A percentile compares a stretch with the other conserved stretches of the same genome.
Evolutionary conservation across 2,329 filamentous ascomycete genomes (phyloP).

Genomic region (Beauveria sp.): DNA sequence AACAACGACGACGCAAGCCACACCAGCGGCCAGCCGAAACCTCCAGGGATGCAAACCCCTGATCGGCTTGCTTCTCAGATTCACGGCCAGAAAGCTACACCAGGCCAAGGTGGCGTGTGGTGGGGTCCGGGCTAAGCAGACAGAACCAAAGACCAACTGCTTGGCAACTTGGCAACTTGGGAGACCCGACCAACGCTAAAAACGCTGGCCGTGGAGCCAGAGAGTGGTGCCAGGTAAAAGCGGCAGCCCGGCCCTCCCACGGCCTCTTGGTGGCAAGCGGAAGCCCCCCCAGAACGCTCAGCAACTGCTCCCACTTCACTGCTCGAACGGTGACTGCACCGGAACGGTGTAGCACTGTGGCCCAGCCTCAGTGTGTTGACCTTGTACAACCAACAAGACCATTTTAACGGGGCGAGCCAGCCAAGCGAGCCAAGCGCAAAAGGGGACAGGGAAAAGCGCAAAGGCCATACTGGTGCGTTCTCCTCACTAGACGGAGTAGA

Average conservation of each 20-base stretch:
- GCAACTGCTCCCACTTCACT: too few species aligned
- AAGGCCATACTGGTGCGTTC: too few species aligned
- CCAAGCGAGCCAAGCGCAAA: background rate
- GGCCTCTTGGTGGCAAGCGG: background rate
- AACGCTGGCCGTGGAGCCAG: background rate
- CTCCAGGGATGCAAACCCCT: slow-evolving; percentile 5
- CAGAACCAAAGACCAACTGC: background rate
- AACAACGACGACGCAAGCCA: background rate
- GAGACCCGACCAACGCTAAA: background rate
- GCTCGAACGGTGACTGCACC: background rate
- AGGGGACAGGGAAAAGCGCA: background rate
- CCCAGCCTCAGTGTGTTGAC: background rate
- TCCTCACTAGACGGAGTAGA: too few species aligned
- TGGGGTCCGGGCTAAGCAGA: background rate
- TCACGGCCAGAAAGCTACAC: background rate
- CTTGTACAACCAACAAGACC: background rate
- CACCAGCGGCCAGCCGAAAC: background rate
- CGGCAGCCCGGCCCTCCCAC: background rate
- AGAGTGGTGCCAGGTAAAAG: background rate
- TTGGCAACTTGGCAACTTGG: background rate
- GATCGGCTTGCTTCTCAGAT: slow-evolving; percentile 1
- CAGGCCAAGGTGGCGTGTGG: background rate
- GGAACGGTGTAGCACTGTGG: background rate
- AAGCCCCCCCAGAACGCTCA: too few species aligned
- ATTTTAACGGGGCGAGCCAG: background rate